Evolutionary conservation across 345 rosid species (phyloP), one percentile per base, ranked within the genome.

Genomic region (Tarenaya hassleriana): DNA sequence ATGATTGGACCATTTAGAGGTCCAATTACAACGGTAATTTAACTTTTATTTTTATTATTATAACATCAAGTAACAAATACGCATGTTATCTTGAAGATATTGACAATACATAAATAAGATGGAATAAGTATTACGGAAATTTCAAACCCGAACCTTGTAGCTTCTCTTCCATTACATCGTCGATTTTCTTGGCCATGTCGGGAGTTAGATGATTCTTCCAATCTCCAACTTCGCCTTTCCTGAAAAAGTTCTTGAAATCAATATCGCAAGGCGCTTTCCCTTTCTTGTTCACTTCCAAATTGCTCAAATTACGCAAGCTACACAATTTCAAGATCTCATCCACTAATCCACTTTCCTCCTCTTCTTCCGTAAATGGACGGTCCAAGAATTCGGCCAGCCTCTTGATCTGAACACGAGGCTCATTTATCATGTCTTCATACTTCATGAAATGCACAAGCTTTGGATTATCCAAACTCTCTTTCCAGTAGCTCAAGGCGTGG

Each of bases 221-320:
- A 3, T 79, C 90, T 20, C 86, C 82, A 12, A 77, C 70, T 52
- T 69, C 70, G 16, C 90, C 90, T 60, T 64, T 71, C 40, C 90
- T 61, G 38, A 77, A 79, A 43, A 70, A 77, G 0, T 34, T n/a
- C 8, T 56, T 39, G 32, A 56, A 47, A 41, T 47, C 57, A 34
- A 68, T 15, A 4, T 77, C 81, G 31, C 74, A 34, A 8, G 51
- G 9, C 41, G 69, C 29, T 14, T 53, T 69, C 10, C 79, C 77
- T 0, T 17, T 57, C 52, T 54, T 71, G 44, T 82, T 79, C 29
- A 79, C 76, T 31, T 79, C 75, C 59, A 77, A 39, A 13, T 60
- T 78, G 16, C 77, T 74, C 75, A 81, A 16, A 10, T 54, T 72
- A 7, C 60, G 47, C 16, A 82, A 59, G 44, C 90, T 77, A 55